A percentile compares a stretch with the other conserved stretches of the same genome.
phyloP scores from a whole-genome alignment of 768 basidiomycete genomes.

The Suillus tomentosus region DNA sequence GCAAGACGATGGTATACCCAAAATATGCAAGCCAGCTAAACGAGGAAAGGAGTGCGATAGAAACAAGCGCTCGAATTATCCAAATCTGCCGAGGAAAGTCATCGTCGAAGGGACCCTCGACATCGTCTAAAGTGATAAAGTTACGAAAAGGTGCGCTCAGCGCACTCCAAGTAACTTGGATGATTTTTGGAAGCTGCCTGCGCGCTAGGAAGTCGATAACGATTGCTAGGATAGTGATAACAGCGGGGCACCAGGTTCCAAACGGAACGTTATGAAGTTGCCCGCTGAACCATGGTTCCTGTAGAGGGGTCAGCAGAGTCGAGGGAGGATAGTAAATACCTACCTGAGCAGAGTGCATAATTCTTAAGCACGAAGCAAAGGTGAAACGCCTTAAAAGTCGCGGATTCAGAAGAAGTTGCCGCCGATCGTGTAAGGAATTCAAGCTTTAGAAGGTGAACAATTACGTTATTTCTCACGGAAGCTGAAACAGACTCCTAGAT shows the following conservation, averaged over 20 bases:
- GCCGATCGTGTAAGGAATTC: slow-evolving; percentile 14
- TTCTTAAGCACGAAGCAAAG: slow-evolving; percentile 4
- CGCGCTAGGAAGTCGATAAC: slow-evolving; percentile 31
- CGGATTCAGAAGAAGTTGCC: slow-evolving; percentile 12
- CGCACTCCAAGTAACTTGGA: slow-evolving; percentile 23
- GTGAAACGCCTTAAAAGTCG: slow-evolving; percentile 4
- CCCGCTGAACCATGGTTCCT: slow-evolving; percentile 13
- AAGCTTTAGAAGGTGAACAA: slow-evolving; percentile 6
- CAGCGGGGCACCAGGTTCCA: slow-evolving; percentile 11
- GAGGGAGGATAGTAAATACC: not conserved
- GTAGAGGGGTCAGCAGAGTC: not conserved
- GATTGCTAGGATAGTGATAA: slow-evolving; percentile 33
- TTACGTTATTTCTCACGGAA: slow-evolving; percentile 14
- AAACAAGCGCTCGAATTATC: slow-evolving; percentile 38
- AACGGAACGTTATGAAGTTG: slow-evolving; percentile 9
- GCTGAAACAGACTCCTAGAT: not conserved
- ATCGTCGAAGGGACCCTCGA: slow-evolving; percentile 38
- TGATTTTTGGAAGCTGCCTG: slow-evolving; percentile 26
- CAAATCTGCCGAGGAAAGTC: slow-evolving; percentile 19
- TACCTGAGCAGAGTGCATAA: slow-evolving; percentile 11
- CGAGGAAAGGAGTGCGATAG: slow-evolving; percentile 41
- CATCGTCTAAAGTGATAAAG: slow-evolving; percentile 54
- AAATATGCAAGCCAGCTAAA: slow-evolving; percentile 47
- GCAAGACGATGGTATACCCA: slow-evolving; percentile 35
- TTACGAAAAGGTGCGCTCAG: slow-evolving; percentile 48